These are phyloP conservation scores for Colletotrichum sp. DNA, from an alignment of 2,329 filamentous ascomycete genomes.

Conservation along the genomic window DNA sequence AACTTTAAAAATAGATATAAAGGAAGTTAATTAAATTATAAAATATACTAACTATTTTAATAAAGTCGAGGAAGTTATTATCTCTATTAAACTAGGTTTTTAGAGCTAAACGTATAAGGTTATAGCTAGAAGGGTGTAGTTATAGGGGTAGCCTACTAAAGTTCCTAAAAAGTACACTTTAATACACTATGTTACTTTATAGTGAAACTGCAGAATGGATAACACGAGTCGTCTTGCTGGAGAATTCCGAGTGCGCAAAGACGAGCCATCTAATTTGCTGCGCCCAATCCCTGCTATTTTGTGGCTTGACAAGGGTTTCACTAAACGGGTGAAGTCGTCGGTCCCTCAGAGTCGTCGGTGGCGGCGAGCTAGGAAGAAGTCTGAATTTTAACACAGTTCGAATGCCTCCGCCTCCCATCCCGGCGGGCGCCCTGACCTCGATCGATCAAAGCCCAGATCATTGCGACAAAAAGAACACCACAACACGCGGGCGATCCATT, in stretches of 20 bases:
- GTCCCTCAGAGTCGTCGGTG: neutral
- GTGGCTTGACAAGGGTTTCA: conserved; percentile 19
- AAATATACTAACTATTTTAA: too few species aligned
- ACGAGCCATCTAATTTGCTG: neutral
- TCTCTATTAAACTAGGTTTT: too few species aligned
- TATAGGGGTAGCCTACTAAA: too few species aligned
- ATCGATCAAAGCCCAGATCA: neutral
- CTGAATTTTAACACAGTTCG: neutral
- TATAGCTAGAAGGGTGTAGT: too few species aligned
- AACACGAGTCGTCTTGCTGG: neutral
- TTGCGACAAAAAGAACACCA: neutral
- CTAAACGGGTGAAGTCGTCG: neutral
- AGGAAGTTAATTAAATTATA: too few species aligned
- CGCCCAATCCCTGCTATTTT: neutral
- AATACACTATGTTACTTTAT: too few species aligned
- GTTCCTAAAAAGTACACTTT: too few species aligned
- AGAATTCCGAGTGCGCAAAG: neutral
- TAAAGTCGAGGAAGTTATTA: too few species aligned
- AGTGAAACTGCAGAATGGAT: neutral
- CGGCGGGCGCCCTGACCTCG: neutral
- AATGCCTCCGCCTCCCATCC: neutral
- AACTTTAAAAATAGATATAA: too few species aligned
- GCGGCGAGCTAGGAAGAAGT: neutral
- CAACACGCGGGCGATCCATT: neutral
- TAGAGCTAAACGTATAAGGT: too few species aligned